These are phyloP conservation scores for Ophiostoma triangulosporum DNA, from an alignment of 2,329 filamentous ascomycete genomes.

Conservation along the genomic window DNA sequence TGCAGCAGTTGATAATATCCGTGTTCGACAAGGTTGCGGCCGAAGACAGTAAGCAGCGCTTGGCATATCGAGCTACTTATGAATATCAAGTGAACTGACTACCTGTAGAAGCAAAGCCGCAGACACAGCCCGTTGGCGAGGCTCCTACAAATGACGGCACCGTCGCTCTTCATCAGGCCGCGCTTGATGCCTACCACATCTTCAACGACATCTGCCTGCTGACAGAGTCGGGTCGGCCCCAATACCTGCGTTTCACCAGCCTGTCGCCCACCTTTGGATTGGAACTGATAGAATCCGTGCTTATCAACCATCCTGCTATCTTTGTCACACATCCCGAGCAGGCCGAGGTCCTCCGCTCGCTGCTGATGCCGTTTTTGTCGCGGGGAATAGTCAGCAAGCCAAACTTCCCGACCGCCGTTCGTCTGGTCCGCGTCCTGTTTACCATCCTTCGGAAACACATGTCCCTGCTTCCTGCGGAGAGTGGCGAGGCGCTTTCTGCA, in stretches of 20 bases:
- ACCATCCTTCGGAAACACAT: conserved; percentile 70
- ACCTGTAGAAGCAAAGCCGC: background rate
- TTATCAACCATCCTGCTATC: conserved; percentile 72
- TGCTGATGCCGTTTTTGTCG: conserved; percentile 73
- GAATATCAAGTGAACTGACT: background rate
- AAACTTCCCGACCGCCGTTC: conserved; percentile 69
- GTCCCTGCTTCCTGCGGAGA: conserved; percentile 59
- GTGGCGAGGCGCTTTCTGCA: conserved; percentile 67
- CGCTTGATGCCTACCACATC: conserved; percentile 73
- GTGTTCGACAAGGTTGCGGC: conserved; percentile 82
- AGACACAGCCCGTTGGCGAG: conserved; percentile 44
- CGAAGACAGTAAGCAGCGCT: conserved; percentile 51
- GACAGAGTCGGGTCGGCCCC: conserved; percentile 69
- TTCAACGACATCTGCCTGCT: conserved; percentile 84
- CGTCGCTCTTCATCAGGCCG: conserved; percentile 58
- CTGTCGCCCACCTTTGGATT: conserved; percentile 74
- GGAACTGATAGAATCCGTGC: conserved; percentile 80
- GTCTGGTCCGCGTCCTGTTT: conserved; percentile 71
- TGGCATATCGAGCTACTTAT: background rate
- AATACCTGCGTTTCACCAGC: conserved; percentile 66
- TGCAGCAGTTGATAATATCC: conserved; percentile 84
- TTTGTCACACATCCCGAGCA: conserved; percentile 72
- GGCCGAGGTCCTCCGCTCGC: conserved; percentile 58
- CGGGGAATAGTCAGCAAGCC: conserved; percentile 64
- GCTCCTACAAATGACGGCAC: conserved; percentile 52